Percentiles rank a stretch among this genome's conserved stretches.
Evolutionary conservation across 2,329 filamentous ascomycete genomes (phyloP).

Genomic region (Dactylellina leptospora): DNA sequence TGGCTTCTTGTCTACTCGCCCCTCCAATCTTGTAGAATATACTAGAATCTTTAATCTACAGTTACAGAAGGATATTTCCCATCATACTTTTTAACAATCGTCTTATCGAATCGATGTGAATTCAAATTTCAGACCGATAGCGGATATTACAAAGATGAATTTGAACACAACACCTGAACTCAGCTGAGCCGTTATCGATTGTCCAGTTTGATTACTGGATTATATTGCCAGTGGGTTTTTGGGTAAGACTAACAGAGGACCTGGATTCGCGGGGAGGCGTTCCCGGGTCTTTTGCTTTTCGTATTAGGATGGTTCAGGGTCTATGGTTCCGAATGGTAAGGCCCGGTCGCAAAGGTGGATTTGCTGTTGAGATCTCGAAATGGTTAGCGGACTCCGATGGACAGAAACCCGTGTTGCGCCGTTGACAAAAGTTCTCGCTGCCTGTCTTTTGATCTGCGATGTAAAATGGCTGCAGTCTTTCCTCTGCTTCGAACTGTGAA

Average conservation of each 20-base stretch:
- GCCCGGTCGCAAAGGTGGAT: background rate
- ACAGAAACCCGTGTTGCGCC: background rate
- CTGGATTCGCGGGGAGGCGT: background rate
- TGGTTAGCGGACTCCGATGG: background rate
- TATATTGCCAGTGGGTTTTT: background rate
- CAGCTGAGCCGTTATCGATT: background rate
- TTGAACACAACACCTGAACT: background rate
- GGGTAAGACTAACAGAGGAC: background rate
- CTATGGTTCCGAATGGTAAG: constrained; percentile 6
- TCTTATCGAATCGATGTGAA: too few relatives aligned
- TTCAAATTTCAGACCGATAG: background rate
- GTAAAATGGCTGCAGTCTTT: background rate
- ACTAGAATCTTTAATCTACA: too few relatives aligned
- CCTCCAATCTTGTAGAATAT: too few relatives aligned
- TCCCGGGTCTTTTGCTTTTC: background rate
- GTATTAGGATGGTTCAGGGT: background rate
- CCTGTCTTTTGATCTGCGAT: background rate
- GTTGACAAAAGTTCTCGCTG: background rate
- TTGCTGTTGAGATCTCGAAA: background rate
- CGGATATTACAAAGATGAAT: constrained; percentile 12
- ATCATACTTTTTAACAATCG: too few relatives aligned
- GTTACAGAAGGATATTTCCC: too few relatives aligned
- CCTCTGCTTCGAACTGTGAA: background rate
- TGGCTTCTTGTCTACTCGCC: too few relatives aligned
- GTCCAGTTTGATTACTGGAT: background rate